phyloP scores from a whole-genome alignment of 768 basidiomycete genomes.

The Amanita thiersii region DNA sequence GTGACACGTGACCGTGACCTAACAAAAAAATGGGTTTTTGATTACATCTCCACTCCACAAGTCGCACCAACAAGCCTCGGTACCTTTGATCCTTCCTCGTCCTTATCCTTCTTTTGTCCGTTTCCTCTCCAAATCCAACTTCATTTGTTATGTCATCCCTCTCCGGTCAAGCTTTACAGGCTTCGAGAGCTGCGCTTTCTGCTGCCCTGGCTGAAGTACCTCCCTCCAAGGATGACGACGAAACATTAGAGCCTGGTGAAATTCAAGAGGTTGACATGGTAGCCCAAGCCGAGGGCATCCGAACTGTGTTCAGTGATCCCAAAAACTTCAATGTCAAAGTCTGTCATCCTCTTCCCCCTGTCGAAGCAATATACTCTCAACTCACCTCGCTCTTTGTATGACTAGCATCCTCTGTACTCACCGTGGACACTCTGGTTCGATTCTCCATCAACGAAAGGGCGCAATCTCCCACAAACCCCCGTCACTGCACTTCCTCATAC shows the following conservation, averaged over 20 bases:
- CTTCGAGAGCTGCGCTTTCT: slow-evolving; percentile 70
- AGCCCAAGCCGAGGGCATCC: slow-evolving; percentile 72
- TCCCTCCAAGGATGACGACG: slow-evolving; percentile 23
- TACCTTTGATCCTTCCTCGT: not conserved
- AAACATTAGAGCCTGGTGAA: slow-evolving; percentile 66
- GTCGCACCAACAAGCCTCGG: not conserved
- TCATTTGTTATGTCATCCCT: slow-evolving; percentile 37
- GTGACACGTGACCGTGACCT: not conserved
- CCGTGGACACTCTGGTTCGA: slow-evolving; percentile 99
- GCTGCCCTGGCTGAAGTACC: slow-evolving; percentile 62
- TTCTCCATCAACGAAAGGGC: slow-evolving; percentile 84
- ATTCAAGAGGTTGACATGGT: slow-evolving; percentile 84
- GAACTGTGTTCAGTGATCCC: slow-evolving; percentile 91
- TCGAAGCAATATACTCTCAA: not conserved
- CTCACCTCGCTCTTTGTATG: not conserved
- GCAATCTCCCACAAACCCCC: slow-evolving; percentile 82
- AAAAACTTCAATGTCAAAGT: slow-evolving; percentile 97
- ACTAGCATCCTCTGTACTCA: slow-evolving; percentile 90
- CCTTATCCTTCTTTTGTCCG: not conserved
- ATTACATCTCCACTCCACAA: not conserved
- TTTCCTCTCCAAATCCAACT: slow-evolving; percentile 9
- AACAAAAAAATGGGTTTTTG: not conserved
- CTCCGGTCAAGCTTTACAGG: slow-evolving; percentile 60
- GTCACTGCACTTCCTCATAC: slow-evolving; percentile 72
- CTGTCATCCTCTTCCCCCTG: slow-evolving; percentile 9